A percentile compares a stretch with the other conserved stretches of the same genome.
phyloP scores from a whole-genome alignment of 768 basidiomycete species.

The Fomitopsis serialis region DNA sequence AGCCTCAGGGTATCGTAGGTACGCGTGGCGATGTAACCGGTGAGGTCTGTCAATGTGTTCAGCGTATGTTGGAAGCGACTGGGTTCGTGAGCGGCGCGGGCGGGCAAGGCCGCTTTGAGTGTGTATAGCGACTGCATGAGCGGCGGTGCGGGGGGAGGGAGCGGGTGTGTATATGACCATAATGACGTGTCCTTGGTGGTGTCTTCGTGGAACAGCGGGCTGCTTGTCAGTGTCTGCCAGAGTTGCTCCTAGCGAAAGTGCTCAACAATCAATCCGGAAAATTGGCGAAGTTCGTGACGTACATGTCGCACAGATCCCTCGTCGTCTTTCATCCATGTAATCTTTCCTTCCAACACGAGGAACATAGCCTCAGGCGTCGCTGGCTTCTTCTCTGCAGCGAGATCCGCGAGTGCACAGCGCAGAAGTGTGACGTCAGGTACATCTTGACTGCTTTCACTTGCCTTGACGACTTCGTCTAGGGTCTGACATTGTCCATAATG shows the following conservation, averaged over 20 bases:
- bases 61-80: conserved; percentile 53
- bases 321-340: conserved; percentile 52
- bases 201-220: conserved; percentile 38
- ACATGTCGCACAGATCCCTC: conserved; percentile 56
- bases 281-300: conserved; percentile 6
- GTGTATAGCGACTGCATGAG: conserved; percentile 22
- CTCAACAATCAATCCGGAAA: background rate
- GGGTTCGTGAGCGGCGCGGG: conserved; percentile 4
- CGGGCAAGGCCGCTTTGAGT: conserved; percentile 16
- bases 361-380: conserved; percentile 60
- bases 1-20: conserved; percentile 44
- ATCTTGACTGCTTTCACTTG: conserved; percentile 17
- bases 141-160: conserved; percentile 22
- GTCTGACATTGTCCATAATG: conserved; percentile 40
- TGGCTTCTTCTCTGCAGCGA: conserved; percentile 30
- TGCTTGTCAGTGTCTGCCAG: conserved; percentile 56
- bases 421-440: conserved; percentile 52
- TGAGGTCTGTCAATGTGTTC: conserved; percentile 64
- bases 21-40: conserved; percentile 74
- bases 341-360: conserved; percentile 45
- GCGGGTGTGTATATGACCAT: conserved; percentile 36
- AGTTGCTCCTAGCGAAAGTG: conserved; percentile 34
- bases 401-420: conserved; percentile 57
- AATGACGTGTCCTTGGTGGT: conserved; percentile 20
- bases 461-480: conserved; percentile 34